phyloP scores from a whole-genome alignment of 345 rosid genomes.

The Salix brachista region DNA sequence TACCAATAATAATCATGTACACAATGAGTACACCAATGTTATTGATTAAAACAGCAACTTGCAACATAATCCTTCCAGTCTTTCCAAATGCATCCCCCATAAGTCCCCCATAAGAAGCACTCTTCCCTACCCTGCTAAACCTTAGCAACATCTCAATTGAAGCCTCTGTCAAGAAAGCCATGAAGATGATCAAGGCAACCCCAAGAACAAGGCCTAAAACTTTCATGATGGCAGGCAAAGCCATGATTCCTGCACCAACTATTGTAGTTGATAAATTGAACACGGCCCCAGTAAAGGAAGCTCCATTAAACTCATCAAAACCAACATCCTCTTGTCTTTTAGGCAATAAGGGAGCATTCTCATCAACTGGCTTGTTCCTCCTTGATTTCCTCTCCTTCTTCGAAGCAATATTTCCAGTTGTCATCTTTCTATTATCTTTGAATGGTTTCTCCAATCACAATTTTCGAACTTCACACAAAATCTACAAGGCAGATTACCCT shows the following conservation, averaged over 20 bases:
- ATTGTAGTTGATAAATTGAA: conserved; percentile 81
- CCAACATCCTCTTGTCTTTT: conserved; percentile 38
- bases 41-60: conserved; percentile 64
- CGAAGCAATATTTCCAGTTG: conserved; percentile 35
- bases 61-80: conserved; percentile 57
- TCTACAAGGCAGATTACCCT: conserved; percentile 5
- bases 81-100: conserved; percentile 91
- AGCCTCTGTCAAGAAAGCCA: conserved; percentile 78
- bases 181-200: conserved; percentile 55
- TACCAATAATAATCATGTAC: conserved; percentile 96
- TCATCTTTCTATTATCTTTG: conserved; percentile 39
- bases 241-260: conserved; percentile 97
- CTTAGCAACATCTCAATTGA: conserved; percentile 77
- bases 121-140: conserved; percentile 66
- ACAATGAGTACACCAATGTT: conserved; percentile 86
- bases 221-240: conserved; percentile 92
- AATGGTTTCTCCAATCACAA: conserved; percentile 8
- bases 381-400: conserved; percentile 50
- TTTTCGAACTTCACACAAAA: conserved; percentile 2
- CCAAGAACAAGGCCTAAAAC: conserved; percentile 75
- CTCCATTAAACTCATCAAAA: conserved; percentile 73
- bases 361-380: conserved; percentile 36
- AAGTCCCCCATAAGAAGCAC: conserved; percentile 64
- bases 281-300: conserved; percentile 85
- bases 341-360: conserved; percentile 56